These are phyloP conservation scores for Vigna angularis DNA, from an alignment of 306 rosid species.

Conservation along the genomic window DNA sequence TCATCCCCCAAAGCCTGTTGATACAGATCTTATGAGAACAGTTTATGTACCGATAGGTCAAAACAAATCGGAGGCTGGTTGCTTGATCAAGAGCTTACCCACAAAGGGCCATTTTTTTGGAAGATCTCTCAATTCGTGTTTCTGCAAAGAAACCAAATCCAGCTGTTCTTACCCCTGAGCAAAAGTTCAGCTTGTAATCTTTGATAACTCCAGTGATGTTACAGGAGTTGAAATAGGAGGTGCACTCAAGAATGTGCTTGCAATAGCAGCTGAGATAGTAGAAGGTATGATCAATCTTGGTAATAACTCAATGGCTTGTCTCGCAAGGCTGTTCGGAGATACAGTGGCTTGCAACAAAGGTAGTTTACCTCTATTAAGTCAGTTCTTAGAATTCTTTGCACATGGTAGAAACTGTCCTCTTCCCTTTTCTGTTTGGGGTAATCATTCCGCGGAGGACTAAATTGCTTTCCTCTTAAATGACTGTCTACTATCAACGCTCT, in stretches of 20 bases:
- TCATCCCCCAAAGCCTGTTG: slow-evolving; percentile 98
- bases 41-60: slow-evolving; percentile 84
- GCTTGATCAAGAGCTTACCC: slow-evolving; percentile 82
- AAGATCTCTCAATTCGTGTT: slow-evolving; percentile 79
- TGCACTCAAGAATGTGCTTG: slow-evolving; percentile 94
- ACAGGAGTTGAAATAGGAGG: slow-evolving; percentile 98
- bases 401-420: background rate
- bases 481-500: background rate
- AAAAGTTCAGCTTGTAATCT: slow-evolving; percentile 75
- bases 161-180: slow-evolving; percentile 69
- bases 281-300: slow-evolving; percentile 98
- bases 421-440: background rate
- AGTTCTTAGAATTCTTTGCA: slow-evolving; percentile 17
- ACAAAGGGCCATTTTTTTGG: slow-evolving; percentile 80
- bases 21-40: slow-evolving; percentile 83
- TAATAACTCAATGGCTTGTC: slow-evolving; percentile 94
- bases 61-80: slow-evolving; percentile 71
- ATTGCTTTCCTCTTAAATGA: slow-evolving; percentile 17
- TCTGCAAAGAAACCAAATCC: slow-evolving; percentile 68
- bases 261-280: slow-evolving; percentile 98
- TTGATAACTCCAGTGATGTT: slow-evolving; percentile 97
- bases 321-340: slow-evolving; percentile 98
- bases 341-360: slow-evolving; percentile 97
- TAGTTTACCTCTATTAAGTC: slow-evolving; percentile 33
- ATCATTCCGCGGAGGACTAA: background rate